Base-by-base conservation (phyloP, 768 basidiomycete genomes). In the Psilocybe cyanescens region DNA sequence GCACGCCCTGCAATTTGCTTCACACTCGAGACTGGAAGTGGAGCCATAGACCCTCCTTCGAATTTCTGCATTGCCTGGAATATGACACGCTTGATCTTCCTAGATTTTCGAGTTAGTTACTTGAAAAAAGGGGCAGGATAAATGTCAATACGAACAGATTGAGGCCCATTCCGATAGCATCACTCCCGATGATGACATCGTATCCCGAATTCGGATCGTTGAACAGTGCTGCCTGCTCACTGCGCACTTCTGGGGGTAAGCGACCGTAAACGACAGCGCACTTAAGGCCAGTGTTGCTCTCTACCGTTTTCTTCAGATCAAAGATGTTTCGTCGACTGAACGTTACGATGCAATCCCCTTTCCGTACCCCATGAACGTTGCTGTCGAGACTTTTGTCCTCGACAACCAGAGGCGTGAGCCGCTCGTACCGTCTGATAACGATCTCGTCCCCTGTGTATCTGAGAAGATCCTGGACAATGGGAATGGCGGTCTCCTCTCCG, bases 1-100 rank as follows among this genome's bases (percentile, higher is more conserved):
- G 97, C 96, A 44, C 97, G 86, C 5, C 96, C 95, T 1, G 91
- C 95, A 50, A 99, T 97, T 72, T 98, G 97, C 72, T 97, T 97
- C 71, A 93, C 85, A 65, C 91, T 88, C 0, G 95, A 92, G 3
- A 83, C 72, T 0, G 91, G 85, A 4, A 99, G 79, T 0, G 74
- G 72, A 3, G 76, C 67, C 8, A 75, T 70, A 14, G 65, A 65
- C 16, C 65, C 68, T 16, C 89, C 89, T 59, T 90, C 79, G 64
- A 74, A 91, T 71, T 98, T 97, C 44, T 71, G 65, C 17, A 94
- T 76, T 1, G 83, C 74, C 41, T 88, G 83, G 66, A 97, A 96
- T 53, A 97, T 81, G 65, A 97, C 80, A 12, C 95, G 89, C 61
- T 89, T 89, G 75, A 99, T 98, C 81, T 94, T 95, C 37, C 96